These are phyloP conservation scores for Fraxinus quadrangulata DNA, from an alignment of 257 asterid species.

Conservation along the genomic window DNA sequence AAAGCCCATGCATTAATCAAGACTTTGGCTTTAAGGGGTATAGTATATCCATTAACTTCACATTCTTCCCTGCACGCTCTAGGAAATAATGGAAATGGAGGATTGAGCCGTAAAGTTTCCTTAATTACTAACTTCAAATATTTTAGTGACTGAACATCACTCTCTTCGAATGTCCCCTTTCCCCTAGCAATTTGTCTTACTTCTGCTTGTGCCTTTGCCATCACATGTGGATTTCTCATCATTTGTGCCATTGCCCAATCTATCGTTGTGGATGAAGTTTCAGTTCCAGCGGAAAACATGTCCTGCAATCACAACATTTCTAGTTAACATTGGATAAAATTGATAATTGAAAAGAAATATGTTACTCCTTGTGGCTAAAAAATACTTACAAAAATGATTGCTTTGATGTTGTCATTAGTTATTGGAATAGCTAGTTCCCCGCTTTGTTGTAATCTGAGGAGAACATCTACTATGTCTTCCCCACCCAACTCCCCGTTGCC, in stretches of 20 bases:
- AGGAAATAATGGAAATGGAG: neutral
- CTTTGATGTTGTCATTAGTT: conserved; percentile 28
- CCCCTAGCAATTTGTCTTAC: neutral
- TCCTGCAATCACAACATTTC: neutral
- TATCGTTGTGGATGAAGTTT: neutral
- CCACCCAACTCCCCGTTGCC: conserved; percentile 6
- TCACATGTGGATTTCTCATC: conserved; percentile 20
- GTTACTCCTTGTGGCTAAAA: neutral
- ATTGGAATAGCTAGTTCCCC: conserved; percentile 15
- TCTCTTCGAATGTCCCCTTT: neutral
- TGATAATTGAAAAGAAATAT: neutral
- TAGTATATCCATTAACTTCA: conserved; percentile 13
- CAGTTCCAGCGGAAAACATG: neutral
- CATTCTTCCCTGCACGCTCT: conserved; percentile 2
- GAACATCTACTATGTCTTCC: conserved; percentile 24
- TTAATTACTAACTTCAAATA: conserved; percentile 10
- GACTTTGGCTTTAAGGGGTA: conserved; percentile 14
- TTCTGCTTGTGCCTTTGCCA: conserved; percentile 22
- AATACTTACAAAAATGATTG: conserved; percentile 23
- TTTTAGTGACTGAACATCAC: neutral
- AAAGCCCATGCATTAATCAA: neutral
- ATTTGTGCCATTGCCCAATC: conserved; percentile 27
- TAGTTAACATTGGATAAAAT: neutral
- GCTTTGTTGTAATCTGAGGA: conserved; percentile 6
- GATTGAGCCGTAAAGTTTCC: neutral